Evolutionary conservation across 1,284 basidiomycete species (phyloP), one percentile per base, ranked within the genome.

Genomic region (Cutaneotrichosporon dermatis): DNA sequence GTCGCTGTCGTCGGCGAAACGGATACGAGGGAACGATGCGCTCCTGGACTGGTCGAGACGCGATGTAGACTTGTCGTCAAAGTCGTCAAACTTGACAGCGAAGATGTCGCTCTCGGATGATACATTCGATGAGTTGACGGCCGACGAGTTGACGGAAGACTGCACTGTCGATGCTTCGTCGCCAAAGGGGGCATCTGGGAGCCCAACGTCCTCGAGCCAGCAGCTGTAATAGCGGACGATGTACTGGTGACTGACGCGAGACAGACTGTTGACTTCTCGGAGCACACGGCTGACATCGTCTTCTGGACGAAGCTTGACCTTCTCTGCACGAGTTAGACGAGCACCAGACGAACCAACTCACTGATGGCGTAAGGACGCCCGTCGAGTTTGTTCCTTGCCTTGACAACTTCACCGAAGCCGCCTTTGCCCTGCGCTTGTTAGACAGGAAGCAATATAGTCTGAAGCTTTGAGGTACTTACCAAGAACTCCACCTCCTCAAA

Each of bases 351-450:
- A 8, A 1, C 3, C 6, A 75, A 81, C 73, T 62, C 57, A 71
- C 70, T 79, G 66, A 79, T 76, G 7, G 77, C 77, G 54, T 76
- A 79, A 5, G 71, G 71, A 12, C 73, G 65, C 1, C 69, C 80
- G 60, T 83, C 82, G 1, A 83, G 75, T 77, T 86, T 89, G 72
- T 97, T 94, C 55, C 87, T 82, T 1, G 92, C 93, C 75, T 97
- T 97, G 48, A 96, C 91, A 0, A 97, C 94, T 25, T 90, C 89
- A 0, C 93, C 92, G 73, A 94, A 98, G 0, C 89, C 92, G 1
- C 93, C 93, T 72, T 88, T 89, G 1, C 94, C 93, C 88, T 90
- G 62, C 3, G 25, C 25, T 25, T 25, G 25, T 25, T 25, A 25
- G 25, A 25, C 25, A 25, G 25, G 25, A 25, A 25, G 25, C 25